phyloP scores from a whole-genome alignment of 306 rosid species.

The Neltuma alba region DNA sequence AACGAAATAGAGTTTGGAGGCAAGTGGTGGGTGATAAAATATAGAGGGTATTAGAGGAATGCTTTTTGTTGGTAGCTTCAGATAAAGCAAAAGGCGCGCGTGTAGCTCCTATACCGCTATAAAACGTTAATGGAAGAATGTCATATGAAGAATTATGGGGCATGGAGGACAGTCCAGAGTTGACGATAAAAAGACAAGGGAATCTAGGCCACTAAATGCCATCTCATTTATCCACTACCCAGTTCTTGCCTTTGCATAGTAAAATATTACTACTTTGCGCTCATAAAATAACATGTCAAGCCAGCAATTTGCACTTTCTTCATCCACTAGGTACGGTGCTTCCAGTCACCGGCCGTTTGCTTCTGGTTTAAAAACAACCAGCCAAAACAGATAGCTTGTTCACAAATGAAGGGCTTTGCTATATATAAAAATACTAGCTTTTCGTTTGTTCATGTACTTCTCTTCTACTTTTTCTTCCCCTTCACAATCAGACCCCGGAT shows the following conservation, averaged over 20 bases:
- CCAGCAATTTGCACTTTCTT: conserved; percentile 26
- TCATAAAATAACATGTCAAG: conserved; percentile 35
- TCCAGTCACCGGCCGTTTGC: background rate
- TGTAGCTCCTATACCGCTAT: conserved; percentile 38
- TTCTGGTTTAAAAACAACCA: background rate
- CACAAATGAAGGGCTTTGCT: background rate
- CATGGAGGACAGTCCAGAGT: conserved; percentile 48
- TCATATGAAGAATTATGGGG: conserved; percentile 45
- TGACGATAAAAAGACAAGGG: conserved; percentile 42
- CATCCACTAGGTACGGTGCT: conserved; percentile 30
- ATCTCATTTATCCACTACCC: conserved; percentile 48
- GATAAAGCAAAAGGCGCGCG: conserved; percentile 35
- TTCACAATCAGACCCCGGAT: conserved; percentile 11
- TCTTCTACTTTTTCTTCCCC: background rate
- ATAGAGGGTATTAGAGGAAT: too few relatives aligned
- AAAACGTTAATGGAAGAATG: conserved; percentile 35
- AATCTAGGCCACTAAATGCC: conserved; percentile 49
- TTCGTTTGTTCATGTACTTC: conserved; percentile 6
- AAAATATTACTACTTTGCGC: background rate
- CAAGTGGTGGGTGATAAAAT: background rate
- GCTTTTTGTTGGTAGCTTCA: conserved; percentile 22
- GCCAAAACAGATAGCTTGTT: background rate
- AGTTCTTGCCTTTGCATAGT: background rate
- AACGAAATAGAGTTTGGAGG: background rate
- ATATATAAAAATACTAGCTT: background rate